Conservation (phyloP, 2,329 filamentous ascomycete genomes). For the Fusarium longipes region DNA sequence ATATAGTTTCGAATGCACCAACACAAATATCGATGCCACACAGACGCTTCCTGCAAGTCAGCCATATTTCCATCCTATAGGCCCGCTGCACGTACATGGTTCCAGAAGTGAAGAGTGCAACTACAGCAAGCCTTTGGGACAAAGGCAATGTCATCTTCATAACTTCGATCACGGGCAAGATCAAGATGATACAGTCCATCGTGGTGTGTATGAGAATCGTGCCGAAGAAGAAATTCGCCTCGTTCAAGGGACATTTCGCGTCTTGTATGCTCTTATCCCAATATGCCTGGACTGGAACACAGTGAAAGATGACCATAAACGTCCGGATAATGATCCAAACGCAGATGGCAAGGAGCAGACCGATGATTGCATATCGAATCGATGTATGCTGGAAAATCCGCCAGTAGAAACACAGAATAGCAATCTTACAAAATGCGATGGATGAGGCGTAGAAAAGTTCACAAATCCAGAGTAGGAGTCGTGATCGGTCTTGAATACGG, state of each 20-base stretch:
- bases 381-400: slow-evolving; percentile 44
- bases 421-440: slow-evolving; percentile 45
- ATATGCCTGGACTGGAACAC: slow-evolving; percentile 49
- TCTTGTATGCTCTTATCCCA: slow-evolving; percentile 47
- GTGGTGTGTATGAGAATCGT: slow-evolving; percentile 48
- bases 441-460: slow-evolving; percentile 43
- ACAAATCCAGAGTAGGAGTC: slow-evolving; percentile 33
- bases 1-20: slow-evolving; percentile 27
- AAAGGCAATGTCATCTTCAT: slow-evolving; percentile 21
- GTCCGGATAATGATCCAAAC: slow-evolving; percentile 48
- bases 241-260: slow-evolving; percentile 46
- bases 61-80: rapidly evolving
- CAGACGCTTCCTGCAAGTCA: slow-evolving; percentile 5
- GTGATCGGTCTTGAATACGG: slow-evolving; percentile 3
- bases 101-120: slow-evolving; percentile 22
- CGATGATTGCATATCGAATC: slow-evolving; percentile 45
- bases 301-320: slow-evolving; percentile 51
- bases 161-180: slow-evolving; percentile 24
- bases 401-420: slow-evolving; percentile 48
- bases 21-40: slow-evolving; percentile 30
- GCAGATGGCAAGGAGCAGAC: slow-evolving; percentile 32
- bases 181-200: slow-evolving; percentile 35
- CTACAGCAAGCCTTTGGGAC: slow-evolving; percentile 22
- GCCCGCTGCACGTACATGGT: background rate
- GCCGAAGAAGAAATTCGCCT: slow-evolving; percentile 49